Percentiles rank a stretch among this genome's conserved stretches.
Conservation (phyloP, 108 stramenopile genomes). For the Nitzschia putrida region DNA sequence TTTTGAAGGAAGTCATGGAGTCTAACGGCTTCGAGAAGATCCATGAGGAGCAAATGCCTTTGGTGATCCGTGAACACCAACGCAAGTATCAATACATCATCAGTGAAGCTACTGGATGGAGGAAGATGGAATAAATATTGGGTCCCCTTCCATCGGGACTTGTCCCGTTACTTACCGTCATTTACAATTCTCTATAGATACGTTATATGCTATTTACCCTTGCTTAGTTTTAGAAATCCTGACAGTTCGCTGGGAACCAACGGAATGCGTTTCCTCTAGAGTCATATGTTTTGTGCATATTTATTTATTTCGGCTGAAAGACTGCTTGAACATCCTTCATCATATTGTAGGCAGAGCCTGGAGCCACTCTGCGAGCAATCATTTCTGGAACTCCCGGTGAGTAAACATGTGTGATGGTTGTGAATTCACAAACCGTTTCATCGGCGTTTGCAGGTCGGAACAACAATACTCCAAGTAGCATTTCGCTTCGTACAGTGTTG, state of each 20-base stretch:
- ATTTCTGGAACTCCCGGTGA: constrained; percentile 60
- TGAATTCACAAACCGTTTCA: constrained; percentile 38
- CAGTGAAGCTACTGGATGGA: constrained; percentile 89
- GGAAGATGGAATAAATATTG: constrained; percentile 46
- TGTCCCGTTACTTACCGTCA: too few relatives aligned
- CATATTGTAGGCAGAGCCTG: constrained; percentile 52
- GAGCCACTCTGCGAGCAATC: constrained; percentile 50
- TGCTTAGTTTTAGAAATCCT: too few relatives aligned
- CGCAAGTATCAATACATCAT: constrained; percentile 95
- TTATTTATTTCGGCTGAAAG: constrained; percentile 15
- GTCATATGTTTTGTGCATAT: too few relatives aligned
- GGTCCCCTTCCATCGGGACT: too few relatives aligned
- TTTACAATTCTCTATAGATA: too few relatives aligned
- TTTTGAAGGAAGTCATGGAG: constrained; percentile 74
- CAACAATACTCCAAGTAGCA: constrained; percentile 56
- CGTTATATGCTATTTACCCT: too few relatives aligned
- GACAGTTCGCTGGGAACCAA: too few relatives aligned
- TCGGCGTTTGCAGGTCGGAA: constrained; percentile 48
- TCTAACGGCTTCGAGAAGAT: constrained; percentile 83
- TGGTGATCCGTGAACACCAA: constrained; percentile 92
- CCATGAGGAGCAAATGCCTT: constrained; percentile 80
- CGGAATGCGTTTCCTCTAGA: too few relatives aligned
- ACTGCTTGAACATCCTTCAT: constrained; percentile 55
- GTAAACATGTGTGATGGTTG: constrained; percentile 57
- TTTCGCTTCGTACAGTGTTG: constrained; percentile 55